These are phyloP conservation scores for Fusarium bulbicola DNA, from an alignment of 2,329 filamentous ascomycete species.

Conservation along the genomic window DNA sequence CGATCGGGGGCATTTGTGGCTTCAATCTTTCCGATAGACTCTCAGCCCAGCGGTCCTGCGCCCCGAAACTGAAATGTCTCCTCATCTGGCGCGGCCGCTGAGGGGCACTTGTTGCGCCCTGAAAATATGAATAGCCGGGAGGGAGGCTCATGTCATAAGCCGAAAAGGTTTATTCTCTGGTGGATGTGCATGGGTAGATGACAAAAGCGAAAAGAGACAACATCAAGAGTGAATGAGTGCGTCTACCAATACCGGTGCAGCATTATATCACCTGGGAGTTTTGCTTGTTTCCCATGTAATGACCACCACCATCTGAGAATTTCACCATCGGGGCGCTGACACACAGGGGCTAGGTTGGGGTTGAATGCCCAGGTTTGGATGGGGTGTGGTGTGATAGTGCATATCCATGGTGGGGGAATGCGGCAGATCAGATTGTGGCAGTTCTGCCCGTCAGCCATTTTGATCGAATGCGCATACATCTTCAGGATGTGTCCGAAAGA, in stretches of 20 bases:
- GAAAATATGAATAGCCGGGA: neutral
- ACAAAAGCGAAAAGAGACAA: conserved; percentile 19
- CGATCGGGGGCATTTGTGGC: conserved; percentile 9
- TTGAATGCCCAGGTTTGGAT: neutral
- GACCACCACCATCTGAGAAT: conserved; percentile 29
- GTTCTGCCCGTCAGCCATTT: conserved; percentile 17
- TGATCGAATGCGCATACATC: neutral
- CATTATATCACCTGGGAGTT: conserved; percentile 23
- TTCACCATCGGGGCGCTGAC: conserved; percentile 25
- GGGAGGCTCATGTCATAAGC: conserved; percentile 3
- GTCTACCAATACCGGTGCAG: conserved; percentile 1
- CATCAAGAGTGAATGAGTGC: conserved; percentile 10
- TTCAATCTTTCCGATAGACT: conserved; percentile 29
- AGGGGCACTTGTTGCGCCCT: conserved; percentile 9
- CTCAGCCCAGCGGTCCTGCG: neutral
- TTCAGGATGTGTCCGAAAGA: neutral
- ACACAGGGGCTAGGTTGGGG: conserved; percentile 8
- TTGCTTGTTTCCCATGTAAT: conserved; percentile 30
- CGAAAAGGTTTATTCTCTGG: neutral
- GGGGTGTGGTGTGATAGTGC: conserved; percentile 2
- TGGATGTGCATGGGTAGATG: conserved; percentile 4
- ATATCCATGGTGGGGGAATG: conserved; percentile 25
- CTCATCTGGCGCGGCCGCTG: conserved; percentile 3
- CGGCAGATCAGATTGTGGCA: conserved; percentile 32
- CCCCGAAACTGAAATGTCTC: conserved; percentile 16